Base-by-base conservation (phyloP, 371 early-diverging fungal genomes). In the Rhizopus stolonifer region DNA sequence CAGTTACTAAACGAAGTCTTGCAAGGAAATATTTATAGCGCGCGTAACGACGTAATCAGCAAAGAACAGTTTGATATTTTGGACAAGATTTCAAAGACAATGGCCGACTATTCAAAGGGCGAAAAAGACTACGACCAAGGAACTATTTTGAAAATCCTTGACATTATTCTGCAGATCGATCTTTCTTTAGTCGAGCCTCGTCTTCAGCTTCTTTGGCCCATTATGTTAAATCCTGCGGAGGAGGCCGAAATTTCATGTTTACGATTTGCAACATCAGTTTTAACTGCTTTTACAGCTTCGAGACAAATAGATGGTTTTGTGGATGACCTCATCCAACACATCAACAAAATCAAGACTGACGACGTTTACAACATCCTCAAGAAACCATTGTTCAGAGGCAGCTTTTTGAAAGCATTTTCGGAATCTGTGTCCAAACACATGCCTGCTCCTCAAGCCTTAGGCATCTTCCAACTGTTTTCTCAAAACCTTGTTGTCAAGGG, bases 251-350 rank as follows among this genome's bases (percentile, higher is more conserved):
- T 38, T 1, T 48, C 61, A 0, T 68, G 69, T 40, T 24, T 59
- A 19, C 43, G 21, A 5, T 56, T 77, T 38, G 61, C 65, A 1
- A 58, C 51, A 17, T 64, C 72, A 10, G 56, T 73, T 26, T 40
- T 77, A 17, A 47, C 59, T 13, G 58, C 64, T 0, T 79, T 76
- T 24, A 58, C 81, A 23, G 79, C 74, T 14, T 73, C 83, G 4
- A 65, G 83, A 47, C 80, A 83, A 33, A 54, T 83, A n/a, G 74
- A 75, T 46, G 54, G 52, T 15, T 77, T 75, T 43, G 38, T 79
- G 24, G 53, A 58, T 4, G 79, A 79, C 7, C 48, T 80, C 0
- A 65, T 79, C 2, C 38, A 44, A 7, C 52, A 73, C 22, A 49
- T 82, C 3, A 58, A 62, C 0, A 32, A 36, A 2, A 49, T 66